Evolutionary conservation across 1,139 yeast genomes (phyloP).

Genomic region (Magnusiomyces sp.): DNA sequence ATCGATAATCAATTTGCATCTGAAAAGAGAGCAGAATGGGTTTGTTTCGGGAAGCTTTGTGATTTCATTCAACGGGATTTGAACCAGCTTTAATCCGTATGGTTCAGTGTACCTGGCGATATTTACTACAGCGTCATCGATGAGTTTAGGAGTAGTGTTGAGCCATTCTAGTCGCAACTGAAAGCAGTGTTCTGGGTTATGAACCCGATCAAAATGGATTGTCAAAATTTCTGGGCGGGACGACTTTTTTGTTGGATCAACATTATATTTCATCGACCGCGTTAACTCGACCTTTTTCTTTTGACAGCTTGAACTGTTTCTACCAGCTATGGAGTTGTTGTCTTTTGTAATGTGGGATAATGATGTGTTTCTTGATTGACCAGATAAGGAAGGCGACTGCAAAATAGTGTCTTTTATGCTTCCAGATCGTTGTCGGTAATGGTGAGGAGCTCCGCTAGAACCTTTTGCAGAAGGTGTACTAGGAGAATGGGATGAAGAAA

Average conservation of each 20-base stretch:
- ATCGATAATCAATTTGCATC: constrained; percentile 40
- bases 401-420: not conserved
- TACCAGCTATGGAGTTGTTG: too few species aligned
- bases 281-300: constrained; percentile 41
- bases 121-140: constrained; percentile 76
- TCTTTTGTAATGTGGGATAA: too few species aligned
- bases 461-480: too few species aligned
- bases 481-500: too few species aligned
- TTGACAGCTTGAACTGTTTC: not conserved
- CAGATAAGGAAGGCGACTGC: not conserved
- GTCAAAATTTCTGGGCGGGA: constrained; percentile 69
- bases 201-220: constrained; percentile 86
- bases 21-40: constrained; percentile 84
- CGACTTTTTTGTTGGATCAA: constrained; percentile 63
- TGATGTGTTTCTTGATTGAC: not conserved
- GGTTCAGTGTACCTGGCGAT: constrained; percentile 81
- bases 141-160: constrained; percentile 76
- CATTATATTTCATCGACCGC: constrained; percentile 57
- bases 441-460: too few species aligned
- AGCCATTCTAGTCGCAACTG: constrained; percentile 91
- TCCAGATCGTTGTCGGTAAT: constrained; percentile 1
- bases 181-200: constrained; percentile 91
- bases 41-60: constrained; percentile 65
- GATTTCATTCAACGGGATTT: constrained; percentile 85
- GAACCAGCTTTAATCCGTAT: constrained; percentile 81